phyloP scores from a whole-genome alignment of 768 basidiomycete genomes.

The Mycena rosella region DNA sequence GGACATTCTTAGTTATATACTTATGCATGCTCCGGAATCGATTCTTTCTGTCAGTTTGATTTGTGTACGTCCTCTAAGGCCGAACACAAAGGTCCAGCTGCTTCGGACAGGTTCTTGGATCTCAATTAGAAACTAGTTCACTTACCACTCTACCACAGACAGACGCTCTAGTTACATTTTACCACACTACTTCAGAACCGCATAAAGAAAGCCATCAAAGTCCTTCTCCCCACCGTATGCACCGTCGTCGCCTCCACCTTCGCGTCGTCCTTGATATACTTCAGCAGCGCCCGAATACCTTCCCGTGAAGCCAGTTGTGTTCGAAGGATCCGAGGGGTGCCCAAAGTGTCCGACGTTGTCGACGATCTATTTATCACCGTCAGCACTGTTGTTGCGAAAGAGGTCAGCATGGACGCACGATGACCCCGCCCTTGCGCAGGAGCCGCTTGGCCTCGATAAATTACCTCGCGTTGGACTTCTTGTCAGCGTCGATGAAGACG shows the following conservation, averaged over 20 bases:
- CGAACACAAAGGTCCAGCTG: no score
- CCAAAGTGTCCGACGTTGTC: slow-evolving; percentile 57
- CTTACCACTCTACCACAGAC: no score
- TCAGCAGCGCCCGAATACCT: slow-evolving; percentile 51
- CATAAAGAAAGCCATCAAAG: slow-evolving; percentile 51
- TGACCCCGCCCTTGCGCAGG: slow-evolving; percentile 57
- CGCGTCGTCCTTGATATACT: slow-evolving; percentile 50
- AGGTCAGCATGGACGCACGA: slow-evolving; percentile 45
- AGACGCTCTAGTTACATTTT: no score
- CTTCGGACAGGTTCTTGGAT: no score
- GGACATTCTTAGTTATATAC: no score
- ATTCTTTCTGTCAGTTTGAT: no score
- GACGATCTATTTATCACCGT: slow-evolving; percentile 45
- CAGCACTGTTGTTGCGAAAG: neutral
- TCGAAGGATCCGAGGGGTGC: slow-evolving; percentile 43
- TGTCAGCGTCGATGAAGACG: slow-evolving; percentile 70
- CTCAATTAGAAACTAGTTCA: no score
- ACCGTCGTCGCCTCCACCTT: slow-evolving; percentile 49
- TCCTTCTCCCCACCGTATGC: slow-evolving; percentile 48
- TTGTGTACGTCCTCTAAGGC: no score
- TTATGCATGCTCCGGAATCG: no score
- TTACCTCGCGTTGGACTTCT: slow-evolving; percentile 54
- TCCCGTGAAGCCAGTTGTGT: slow-evolving; percentile 38
- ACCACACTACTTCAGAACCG: slow-evolving; percentile 25
- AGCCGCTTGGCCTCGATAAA: slow-evolving; percentile 59